Base-by-base conservation (phyloP, 768 basidiomycete genomes). In the Aureoboletus auriporus region DNA sequence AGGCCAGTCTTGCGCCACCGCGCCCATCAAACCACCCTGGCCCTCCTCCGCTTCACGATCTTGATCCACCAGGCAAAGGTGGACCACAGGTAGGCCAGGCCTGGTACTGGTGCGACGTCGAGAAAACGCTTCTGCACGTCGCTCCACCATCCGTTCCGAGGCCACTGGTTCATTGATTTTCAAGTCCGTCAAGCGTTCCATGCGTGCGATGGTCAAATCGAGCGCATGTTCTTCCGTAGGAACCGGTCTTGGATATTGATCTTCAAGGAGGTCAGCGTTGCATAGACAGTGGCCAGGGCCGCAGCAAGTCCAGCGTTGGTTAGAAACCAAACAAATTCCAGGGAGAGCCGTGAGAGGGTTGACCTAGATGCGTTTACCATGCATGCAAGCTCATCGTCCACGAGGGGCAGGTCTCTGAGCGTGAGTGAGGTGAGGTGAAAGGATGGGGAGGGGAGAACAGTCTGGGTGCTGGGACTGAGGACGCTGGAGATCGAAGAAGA, bases 321-420 rank as follows among this genome's bases (percentile, higher is more conserved):
- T 16, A 52, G 10, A 5, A n/a, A 3, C 8, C 33, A 27, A 26
- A 47, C 16, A 6, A 6, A 8, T 20, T 29, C 8, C 2, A 57
- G 17, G 12, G 36, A 44, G 28, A 57, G 41, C 12, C 17, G 54
- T 23, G 46, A 29, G 14, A 57, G 44, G 27, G 46, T 48, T 9
- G 37, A 16, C 14, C 44, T 28, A 4, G 54, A 47, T 5, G 46
- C 23, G 20, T 42, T 48, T 34, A 47, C 39, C 16, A 55, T n/a
- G 17, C 28, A 44, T 9, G 26, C 8, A 13, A 56, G 41, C 17
- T 56, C 55, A 11, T 56, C 55, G 34, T 56, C 50, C 28, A 12
- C 20, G 37, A 56, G 16, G 1, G 36, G 26, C 16, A 39, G 10
- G 29, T 42, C 3, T 3, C 2, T 0, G 20, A 55, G 7, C 8